phyloP scores from a whole-genome alignment of 805 yeast species.

The Millerozyma acaciae region DNA sequence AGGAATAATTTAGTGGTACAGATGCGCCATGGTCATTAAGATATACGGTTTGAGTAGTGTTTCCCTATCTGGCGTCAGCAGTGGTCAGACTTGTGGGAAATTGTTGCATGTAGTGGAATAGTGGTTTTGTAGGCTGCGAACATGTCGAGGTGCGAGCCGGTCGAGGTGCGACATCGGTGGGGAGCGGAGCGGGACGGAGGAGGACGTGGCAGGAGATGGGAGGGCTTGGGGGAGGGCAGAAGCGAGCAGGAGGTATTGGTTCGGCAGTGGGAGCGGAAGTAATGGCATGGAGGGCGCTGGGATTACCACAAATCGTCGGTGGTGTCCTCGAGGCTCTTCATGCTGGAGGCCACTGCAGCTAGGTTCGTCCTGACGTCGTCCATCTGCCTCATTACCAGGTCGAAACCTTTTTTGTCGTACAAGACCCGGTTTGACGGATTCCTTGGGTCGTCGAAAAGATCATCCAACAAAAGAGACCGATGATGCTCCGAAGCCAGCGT shows the following conservation, averaged over 20 bases:
- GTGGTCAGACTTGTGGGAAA: no score
- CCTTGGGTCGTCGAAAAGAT: slow-evolving; percentile 21
- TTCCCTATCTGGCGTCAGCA: no score
- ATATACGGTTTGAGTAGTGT: no score
- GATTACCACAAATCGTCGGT: slow-evolving; percentile 41
- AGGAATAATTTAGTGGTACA: no score
- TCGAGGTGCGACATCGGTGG: not conserved
- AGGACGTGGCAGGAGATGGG: not conserved
- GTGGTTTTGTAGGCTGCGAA: no score
- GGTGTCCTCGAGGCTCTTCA: slow-evolving; percentile 43
- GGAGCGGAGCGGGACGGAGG: not conserved
- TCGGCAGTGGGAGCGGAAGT: not conserved
- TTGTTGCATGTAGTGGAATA: no score
- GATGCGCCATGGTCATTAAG: no score
- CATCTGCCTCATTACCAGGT: slow-evolving; percentile 47
- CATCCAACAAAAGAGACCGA: slow-evolving; percentile 14
- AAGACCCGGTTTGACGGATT: slow-evolving; percentile 12
- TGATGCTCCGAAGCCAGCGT: not conserved
- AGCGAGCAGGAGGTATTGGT: not conserved
- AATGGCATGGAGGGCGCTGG: not conserved
- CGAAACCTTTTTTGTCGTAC: slow-evolving; percentile 50
- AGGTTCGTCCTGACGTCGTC: slow-evolving; percentile 46
- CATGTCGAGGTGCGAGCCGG: no score
- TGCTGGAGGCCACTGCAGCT: slow-evolving; percentile 49
- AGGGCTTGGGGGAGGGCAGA: no score